phyloP scores from a whole-genome alignment of 768 basidiomycete species.

The Dictyophora rubrovolvata region DNA sequence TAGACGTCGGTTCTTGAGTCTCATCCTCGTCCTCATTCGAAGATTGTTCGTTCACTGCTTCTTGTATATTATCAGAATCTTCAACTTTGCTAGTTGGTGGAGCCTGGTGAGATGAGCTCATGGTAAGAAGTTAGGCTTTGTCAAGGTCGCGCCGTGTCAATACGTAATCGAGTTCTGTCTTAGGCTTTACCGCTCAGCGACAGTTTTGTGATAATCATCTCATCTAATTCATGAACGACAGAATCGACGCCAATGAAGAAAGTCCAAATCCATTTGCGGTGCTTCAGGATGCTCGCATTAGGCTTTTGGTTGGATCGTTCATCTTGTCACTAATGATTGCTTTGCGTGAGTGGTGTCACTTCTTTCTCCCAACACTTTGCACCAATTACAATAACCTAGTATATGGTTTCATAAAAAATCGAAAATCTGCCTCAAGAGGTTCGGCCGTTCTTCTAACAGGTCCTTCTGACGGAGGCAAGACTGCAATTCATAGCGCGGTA shows the following conservation, averaged over 20 bases:
- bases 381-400: slow-evolving; percentile 24
- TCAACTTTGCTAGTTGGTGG: neutral
- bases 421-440: slow-evolving; percentile 38
- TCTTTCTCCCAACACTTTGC: slow-evolving; percentile 4
- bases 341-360: slow-evolving; percentile 23
- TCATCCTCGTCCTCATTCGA: neutral
- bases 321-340: slow-evolving; percentile 36
- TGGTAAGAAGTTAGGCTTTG: neutral
- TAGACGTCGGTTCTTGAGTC: neutral
- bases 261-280: neutral
- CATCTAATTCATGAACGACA: neutral
- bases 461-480: slow-evolving; percentile 70
- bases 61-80: neutral
- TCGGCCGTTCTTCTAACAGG: slow-evolving; percentile 69
- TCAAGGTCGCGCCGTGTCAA: neutral
- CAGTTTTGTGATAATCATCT: too few species aligned
- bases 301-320: slow-evolving; percentile 3
- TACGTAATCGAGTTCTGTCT: neutral
- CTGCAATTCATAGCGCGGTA: slow-evolving; percentile 63
- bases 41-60: neutral
- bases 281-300: neutral
- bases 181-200: too few species aligned
- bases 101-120: neutral
- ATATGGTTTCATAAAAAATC: slow-evolving; percentile 32
- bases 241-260: neutral